Evolutionary conservation across 441 rosid species (phyloP).

Genomic region (Gossypium laxum): DNA sequence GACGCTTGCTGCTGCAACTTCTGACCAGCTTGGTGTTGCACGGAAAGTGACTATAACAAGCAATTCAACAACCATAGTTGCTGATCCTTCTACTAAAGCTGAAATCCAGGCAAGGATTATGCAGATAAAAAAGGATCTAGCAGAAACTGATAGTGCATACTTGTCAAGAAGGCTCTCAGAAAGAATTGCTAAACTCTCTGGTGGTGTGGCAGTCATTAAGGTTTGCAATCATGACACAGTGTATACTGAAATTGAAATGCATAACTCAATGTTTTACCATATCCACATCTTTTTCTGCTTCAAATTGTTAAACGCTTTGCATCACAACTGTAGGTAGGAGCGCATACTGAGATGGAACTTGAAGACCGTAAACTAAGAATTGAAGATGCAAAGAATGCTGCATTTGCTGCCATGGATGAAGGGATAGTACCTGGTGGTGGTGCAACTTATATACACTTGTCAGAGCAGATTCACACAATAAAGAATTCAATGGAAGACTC

Average conservation of each 20-base stretch:
- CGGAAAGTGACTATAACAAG: conserved; percentile 51
- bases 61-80: conserved; percentile 69
- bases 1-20: conserved; percentile 41
- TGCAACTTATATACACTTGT: conserved; percentile 58
- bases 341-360: conserved; percentile 70
- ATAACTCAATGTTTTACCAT: not conserved
- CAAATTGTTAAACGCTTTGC: conserved; percentile 4
- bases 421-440: conserved; percentile 88
- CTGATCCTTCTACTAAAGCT: conserved; percentile 69
- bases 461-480: conserved; percentile 38
- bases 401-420: conserved; percentile 81
- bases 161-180: conserved; percentile 57
- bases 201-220: conserved; percentile 79
- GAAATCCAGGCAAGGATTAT: conserved; percentile 75
- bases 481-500: conserved; percentile 42
- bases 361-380: conserved; percentile 76
- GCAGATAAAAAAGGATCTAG: conserved; percentile 79
- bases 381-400: conserved; percentile 78
- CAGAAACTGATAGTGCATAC: conserved; percentile 52
- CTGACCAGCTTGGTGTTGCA: conserved; percentile 79
- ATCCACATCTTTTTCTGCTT: not conserved
- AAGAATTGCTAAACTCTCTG: conserved; percentile 72
- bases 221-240: conserved; percentile 24
- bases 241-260: not conserved
- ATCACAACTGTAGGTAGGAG: conserved; percentile 52